These are phyloP conservation scores for Hymenoscyphus occultus DNA, from an alignment of 2,329 filamentous ascomycete genomes.

Conservation along the genomic window DNA sequence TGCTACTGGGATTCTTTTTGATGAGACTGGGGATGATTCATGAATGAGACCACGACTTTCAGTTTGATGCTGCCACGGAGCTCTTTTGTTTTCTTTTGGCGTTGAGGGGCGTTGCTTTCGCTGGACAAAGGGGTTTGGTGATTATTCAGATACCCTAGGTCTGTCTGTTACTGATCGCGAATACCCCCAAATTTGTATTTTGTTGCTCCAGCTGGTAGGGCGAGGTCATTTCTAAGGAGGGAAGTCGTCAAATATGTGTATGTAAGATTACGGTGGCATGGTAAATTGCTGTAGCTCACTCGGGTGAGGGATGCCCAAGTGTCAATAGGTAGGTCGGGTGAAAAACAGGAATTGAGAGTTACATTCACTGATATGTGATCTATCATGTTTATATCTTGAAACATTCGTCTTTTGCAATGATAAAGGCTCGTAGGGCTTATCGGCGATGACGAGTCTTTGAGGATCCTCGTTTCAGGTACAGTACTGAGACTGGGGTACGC, in stretches of 20 bases:
- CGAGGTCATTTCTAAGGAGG: neutral
- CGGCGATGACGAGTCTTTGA: neutral
- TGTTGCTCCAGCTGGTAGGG: slow-evolving; percentile 8
- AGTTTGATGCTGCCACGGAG: neutral
- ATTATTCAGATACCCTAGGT: slow-evolving; percentile 23
- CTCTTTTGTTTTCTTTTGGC: slow-evolving; percentile 12
- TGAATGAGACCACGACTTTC: neutral
- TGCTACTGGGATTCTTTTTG: neutral
- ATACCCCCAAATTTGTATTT: slow-evolving; percentile 21
- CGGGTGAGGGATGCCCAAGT: neutral
- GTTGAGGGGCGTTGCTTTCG: slow-evolving; percentile 23
- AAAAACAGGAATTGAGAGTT: neutral
- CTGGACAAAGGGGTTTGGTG: slow-evolving; percentile 16
- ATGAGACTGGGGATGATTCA: neutral
- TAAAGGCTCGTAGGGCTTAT: neutral
- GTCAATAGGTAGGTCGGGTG: neutral
- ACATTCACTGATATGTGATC: neutral
- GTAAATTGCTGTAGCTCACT: neutral
- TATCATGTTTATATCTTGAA: neutral
- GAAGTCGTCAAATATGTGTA: neutral
- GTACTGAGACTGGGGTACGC: neutral
- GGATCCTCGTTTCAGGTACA: neutral
- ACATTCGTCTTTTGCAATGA: neutral
- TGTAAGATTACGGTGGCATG: neutral
- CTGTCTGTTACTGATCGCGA: slow-evolving; percentile 16